These are phyloP conservation scores for Limonium bicolor DNA, from an alignment of 148 eudicot genomes.

Conservation along the genomic window DNA sequence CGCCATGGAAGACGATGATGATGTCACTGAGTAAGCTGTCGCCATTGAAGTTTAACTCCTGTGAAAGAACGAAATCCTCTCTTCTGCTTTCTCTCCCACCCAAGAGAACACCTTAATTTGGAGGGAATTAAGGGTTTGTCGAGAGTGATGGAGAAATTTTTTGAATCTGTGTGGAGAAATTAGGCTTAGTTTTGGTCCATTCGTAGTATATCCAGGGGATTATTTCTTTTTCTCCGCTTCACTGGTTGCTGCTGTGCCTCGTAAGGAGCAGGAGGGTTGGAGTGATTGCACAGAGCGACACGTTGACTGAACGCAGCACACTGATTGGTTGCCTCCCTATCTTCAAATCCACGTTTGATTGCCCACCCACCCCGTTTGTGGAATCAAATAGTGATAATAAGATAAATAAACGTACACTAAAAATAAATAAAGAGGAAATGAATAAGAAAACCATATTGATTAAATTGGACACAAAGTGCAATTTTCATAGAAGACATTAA, in stretches of 20 bases:
- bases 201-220: neutral
- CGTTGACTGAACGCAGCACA: neutral
- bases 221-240: neutral
- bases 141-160: neutral
- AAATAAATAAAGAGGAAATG: neutral
- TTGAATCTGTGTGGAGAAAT: neutral
- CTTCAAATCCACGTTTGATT: neutral
- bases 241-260: neutral
- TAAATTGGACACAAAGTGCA: neutral
- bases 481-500: no score
- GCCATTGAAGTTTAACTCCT: neutral
- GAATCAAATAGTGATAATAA: neutral
- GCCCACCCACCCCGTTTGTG: neutral
- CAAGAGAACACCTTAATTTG: neutral
- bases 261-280: neutral
- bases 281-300: neutral
- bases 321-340: neutral
- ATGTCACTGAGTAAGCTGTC: neutral
- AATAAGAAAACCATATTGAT: no score
- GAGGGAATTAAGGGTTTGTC: neutral
- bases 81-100: neutral
- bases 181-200: neutral
- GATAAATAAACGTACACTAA: neutral
- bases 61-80: neutral
- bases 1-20: slow-evolving; percentile 6